phyloP scores from a whole-genome alignment of 148 eudicot genomes.

The Rhododendron vialii region DNA sequence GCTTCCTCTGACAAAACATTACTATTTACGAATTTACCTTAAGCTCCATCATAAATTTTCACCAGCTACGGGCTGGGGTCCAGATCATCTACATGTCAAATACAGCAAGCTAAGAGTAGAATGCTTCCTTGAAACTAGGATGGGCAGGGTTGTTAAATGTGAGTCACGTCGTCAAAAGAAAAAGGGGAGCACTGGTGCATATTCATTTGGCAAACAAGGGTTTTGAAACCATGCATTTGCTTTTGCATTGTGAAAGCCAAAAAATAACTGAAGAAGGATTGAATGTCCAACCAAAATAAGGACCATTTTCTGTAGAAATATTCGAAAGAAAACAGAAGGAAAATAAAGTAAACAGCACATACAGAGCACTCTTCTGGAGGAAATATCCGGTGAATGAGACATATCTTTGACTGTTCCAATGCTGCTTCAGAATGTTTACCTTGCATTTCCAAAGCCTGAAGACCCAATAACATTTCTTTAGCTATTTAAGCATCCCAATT shows the following conservation, averaged over 20 bases:
- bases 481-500: neutral
- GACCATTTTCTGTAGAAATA: neutral
- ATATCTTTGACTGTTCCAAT: constrained; percentile 67
- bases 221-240: neutral
- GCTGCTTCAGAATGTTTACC: constrained; percentile 70
- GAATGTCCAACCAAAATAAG: neutral
- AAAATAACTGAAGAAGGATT: neutral
- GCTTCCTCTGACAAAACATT: neutral
- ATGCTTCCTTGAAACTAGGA: neutral
- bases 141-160: neutral
- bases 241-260: neutral
- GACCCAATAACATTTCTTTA: constrained; percentile 4
- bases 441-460: constrained; percentile 92
- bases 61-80: neutral
- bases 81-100: too few species aligned
- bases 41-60: neutral
- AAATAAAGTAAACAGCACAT: constrained; percentile 25
- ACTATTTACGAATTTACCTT: neutral
- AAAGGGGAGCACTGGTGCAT: neutral
- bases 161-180: neutral
- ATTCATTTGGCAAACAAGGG: neutral
- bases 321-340: neutral
- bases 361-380: constrained; percentile 85
- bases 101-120: too few species aligned
- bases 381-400: constrained; percentile 66